A percentile compares a stretch with the other conserved stretches of the same genome.
phyloP scores from a whole-genome alignment of 441 rosid genomes.

The Breynia disticha region DNA sequence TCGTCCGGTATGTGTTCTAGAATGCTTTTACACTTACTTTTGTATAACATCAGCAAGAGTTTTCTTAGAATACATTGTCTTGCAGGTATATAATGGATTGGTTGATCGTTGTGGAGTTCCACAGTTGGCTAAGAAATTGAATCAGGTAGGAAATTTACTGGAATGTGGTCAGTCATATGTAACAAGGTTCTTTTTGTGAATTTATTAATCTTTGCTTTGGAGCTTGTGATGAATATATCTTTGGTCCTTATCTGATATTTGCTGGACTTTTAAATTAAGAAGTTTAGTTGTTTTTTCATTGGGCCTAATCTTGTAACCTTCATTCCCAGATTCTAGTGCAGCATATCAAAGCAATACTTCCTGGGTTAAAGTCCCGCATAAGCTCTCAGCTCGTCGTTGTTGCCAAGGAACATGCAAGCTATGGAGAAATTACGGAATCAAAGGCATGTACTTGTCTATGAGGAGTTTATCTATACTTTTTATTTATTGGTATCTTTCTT shows the following conservation, averaged over 20 bases:
- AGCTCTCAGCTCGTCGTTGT: conserved; percentile 58
- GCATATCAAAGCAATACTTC: conserved; percentile 79
- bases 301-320: conserved; percentile 5
- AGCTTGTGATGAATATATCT: neutral
- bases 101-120: conserved; percentile 89
- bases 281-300: neutral
- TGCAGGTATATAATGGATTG: conserved; percentile 68
- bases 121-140: conserved; percentile 83
- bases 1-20: conserved; percentile 62
- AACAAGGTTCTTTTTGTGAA: neutral
- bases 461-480: neutral
- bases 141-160: conserved; percentile 43
- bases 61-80: no score
- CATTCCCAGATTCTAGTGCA: conserved; percentile 70
- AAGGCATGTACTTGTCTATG: conserved; percentile 36
- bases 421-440: conserved; percentile 82
- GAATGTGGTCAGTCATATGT: conserved; percentile 1
- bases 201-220: no score
- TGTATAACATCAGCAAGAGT: neutral
- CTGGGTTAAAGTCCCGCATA: conserved; percentile 73
- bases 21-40: conserved; percentile 5
- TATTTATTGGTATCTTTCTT: conserved; percentile 1
- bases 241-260: neutral
- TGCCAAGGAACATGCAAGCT: conserved; percentile 94
- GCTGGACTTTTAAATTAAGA: no score